phyloP scores from a whole-genome alignment of 495 filamentous ascomycete species.

The Daldinia childiae region DNA sequence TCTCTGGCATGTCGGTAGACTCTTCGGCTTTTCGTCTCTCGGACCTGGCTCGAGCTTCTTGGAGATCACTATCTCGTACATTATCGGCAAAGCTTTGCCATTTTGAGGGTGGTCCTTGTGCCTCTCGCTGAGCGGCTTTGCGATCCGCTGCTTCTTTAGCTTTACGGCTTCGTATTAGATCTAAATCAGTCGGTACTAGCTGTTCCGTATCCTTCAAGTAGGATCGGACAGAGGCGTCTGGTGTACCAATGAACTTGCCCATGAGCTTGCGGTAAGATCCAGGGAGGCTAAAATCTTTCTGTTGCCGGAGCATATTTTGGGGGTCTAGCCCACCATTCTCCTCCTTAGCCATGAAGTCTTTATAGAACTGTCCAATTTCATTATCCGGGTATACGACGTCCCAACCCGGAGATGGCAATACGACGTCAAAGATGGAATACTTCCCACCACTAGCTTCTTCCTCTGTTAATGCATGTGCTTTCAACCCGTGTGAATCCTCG shows the following conservation, averaged over 20 bases:
- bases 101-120: constrained; percentile 7
- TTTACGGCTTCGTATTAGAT: constrained; percentile 53
- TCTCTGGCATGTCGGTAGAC: constrained; percentile 23
- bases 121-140: constrained; percentile 8
- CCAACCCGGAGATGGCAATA: constrained; percentile 93
- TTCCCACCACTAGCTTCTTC: constrained; percentile 82
- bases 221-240: constrained; percentile 70
- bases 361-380: constrained; percentile 81
- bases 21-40: constrained; percentile 44
- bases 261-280: constrained; percentile 88
- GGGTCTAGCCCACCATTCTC: constrained; percentile 82
- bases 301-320: constrained; percentile 82
- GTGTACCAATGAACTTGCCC: constrained; percentile 65
- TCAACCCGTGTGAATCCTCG: constrained; percentile 70
- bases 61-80: constrained; percentile 31
- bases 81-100: constrained; percentile 42
- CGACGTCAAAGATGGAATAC: constrained; percentile 86
- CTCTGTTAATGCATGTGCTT: constrained; percentile 76
- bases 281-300: constrained; percentile 87
- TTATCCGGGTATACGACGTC: constrained; percentile 89
- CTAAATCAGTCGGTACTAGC: constrained; percentile 85
- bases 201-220: constrained; percentile 81
- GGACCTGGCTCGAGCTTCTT: constrained; percentile 25
- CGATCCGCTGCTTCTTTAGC: constrained; percentile 36
- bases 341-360: constrained; percentile 79